Percentiles rank a stretch among this genome's conserved stretches.
These are phyloP conservation scores for Blastomyces parvus DNA, from an alignment of 2,329 filamentous ascomycete genomes.

Conservation along the genomic window DNA sequence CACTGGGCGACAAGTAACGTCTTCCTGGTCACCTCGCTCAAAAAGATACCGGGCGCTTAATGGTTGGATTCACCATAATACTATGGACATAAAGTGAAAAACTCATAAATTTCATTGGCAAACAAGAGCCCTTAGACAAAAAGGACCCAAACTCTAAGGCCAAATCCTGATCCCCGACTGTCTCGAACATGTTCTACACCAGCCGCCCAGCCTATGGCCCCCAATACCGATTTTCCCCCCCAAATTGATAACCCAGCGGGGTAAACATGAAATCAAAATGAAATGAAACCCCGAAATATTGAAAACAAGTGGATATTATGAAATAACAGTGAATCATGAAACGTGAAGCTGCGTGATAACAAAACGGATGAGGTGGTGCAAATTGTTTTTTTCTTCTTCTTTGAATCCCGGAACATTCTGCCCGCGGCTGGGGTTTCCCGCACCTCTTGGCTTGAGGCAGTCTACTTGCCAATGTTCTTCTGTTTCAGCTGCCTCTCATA, in stretches of 20 bases:
- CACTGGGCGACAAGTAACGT: not conserved
- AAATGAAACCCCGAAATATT: constrained; percentile 9
- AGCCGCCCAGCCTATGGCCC: constrained; percentile 2
- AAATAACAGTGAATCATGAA: constrained; percentile 8
- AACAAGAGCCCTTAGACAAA: constrained; percentile 11
- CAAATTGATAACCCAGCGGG: constrained; percentile 5
- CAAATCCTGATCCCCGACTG: constrained; percentile 14
- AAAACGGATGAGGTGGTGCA: not conserved
- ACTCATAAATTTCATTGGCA: constrained; percentile 14
- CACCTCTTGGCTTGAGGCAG: constrained; percentile 10
- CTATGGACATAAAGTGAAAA: constrained; percentile 1
- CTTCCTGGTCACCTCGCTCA: not conserved
- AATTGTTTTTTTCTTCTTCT: not conserved
- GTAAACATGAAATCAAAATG: constrained; percentile 8
- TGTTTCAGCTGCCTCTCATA: constrained; percentile 44
- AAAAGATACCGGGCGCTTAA: constrained; percentile 9
- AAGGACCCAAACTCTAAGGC: constrained; percentile 18
- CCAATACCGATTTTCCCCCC: not conserved
- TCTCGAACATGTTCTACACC: constrained; percentile 9
- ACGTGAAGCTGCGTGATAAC: not conserved
- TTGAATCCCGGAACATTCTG: not conserved
- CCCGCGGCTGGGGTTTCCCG: not conserved
- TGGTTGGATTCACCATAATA: constrained; percentile 9
- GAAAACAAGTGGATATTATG: constrained; percentile 16
- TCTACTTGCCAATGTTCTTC: constrained; percentile 22